Conservation (phyloP, 768 basidiomycete species). For the Tricholoma terreum region DNA sequence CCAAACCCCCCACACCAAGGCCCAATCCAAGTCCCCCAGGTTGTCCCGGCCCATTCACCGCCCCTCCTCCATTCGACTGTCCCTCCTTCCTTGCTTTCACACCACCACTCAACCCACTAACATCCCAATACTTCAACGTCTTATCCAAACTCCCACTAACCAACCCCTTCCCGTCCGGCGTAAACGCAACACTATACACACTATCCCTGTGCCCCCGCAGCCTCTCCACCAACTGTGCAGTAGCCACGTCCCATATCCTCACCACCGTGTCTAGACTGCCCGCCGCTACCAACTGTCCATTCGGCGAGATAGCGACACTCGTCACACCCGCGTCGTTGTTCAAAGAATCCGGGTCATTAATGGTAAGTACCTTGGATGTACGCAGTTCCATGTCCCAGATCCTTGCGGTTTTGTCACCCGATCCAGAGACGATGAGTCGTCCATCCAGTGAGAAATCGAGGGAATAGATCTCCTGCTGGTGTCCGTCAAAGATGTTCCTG, state of each 20-base stretch:
- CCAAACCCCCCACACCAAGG: constrained; percentile 49
- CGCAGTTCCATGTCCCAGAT: constrained; percentile 45
- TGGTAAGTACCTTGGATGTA: constrained; percentile 42
- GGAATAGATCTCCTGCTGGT: constrained; percentile 92
- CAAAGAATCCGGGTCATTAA: constrained; percentile 49
- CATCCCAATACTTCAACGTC: constrained; percentile 86
- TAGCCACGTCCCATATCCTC: constrained; percentile 75
- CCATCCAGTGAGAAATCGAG: constrained; percentile 91
- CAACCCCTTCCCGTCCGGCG: constrained; percentile 85
- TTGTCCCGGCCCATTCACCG: constrained; percentile 25
- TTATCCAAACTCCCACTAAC: constrained; percentile 92
- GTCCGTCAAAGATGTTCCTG: constrained; percentile 79
- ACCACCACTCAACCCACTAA: constrained; percentile 58
- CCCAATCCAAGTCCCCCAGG: constrained; percentile 16
- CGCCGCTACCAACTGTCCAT: constrained; percentile 62
- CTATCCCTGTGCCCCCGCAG: constrained; percentile 79
- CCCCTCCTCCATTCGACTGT: constrained; percentile 35
- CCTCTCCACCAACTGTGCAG: constrained; percentile 66
- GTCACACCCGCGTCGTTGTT: constrained; percentile 65
- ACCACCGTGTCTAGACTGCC: constrained; percentile 76
- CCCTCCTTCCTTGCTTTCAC: constrained; percentile 48
- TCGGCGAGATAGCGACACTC: constrained; percentile 74
- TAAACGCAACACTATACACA: constrained; percentile 89
- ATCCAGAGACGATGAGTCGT: constrained; percentile 82
- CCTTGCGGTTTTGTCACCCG: constrained; percentile 60